These are phyloP conservation scores for Globisporangium nodosum DNA, from an alignment of 352 stramenopile genomes.

Conservation along the genomic window DNA sequence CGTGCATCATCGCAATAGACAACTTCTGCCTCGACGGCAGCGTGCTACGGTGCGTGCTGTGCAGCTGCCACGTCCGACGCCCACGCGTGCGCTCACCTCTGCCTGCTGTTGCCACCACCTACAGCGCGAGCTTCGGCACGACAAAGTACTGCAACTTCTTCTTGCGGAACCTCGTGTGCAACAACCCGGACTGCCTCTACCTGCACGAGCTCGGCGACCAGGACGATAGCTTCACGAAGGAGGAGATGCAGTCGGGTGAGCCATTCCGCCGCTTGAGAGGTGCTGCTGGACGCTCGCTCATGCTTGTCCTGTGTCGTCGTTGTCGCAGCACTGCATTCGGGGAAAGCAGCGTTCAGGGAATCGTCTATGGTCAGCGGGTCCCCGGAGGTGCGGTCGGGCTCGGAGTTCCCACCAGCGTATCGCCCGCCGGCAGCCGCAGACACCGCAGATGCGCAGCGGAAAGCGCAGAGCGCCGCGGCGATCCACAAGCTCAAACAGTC, in stretches of 20 bases:
- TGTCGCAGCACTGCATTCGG: conserved; percentile 51
- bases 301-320: neutral
- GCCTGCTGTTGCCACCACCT: neutral
- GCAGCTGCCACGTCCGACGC: neutral
- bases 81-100: neutral
- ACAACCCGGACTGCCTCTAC: conserved; percentile 94
- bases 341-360: conserved; percentile 72
- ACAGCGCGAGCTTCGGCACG: conserved; percentile 90
- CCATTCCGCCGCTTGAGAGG: neutral
- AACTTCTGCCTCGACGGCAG: conserved; percentile 84
- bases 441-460: conserved; percentile 42
- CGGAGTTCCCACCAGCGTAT: conserved; percentile 45
- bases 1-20: conserved; percentile 90
- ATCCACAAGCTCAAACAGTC: conserved; percentile 60
- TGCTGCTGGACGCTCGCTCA: neutral
- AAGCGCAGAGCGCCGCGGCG: conserved; percentile 69
- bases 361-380: conserved; percentile 31
- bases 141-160: conserved; percentile 97
- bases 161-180: conserved; percentile 86
- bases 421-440: conserved; percentile 17
- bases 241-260: conserved; percentile 87
- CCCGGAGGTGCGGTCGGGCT: conserved; percentile 45
- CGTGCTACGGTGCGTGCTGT: conserved; percentile 42
- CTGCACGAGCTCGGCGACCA: conserved; percentile 91
- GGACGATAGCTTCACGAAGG: conserved; percentile 93